A percentile compares a stretch with the other conserved stretches of the same genome.
These are phyloP conservation scores for Pleurotus eryngii DNA, from an alignment of 768 basidiomycete species.

Conservation along the genomic window DNA sequence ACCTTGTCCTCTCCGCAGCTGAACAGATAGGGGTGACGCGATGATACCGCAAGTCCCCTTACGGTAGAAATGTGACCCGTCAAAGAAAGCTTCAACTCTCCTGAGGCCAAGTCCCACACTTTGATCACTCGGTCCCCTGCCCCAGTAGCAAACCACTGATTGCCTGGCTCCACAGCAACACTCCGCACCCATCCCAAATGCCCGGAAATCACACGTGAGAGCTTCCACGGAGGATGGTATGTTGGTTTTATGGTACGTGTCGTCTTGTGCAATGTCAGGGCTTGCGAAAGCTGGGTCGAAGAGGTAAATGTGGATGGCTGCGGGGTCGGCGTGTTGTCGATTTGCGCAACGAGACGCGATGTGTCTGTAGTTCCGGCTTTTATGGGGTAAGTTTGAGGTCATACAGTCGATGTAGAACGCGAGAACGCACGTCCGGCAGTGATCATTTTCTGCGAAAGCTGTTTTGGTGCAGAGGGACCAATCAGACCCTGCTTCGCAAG, in stretches of 20 bases:
- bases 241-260: conserved; percentile 92
- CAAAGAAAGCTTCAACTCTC: conserved; percentile 94
- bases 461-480: conserved; percentile 73
- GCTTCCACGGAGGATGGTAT: conserved; percentile 96
- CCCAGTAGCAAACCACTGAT: conserved; percentile 98
- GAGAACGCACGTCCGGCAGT: conserved; percentile 64
- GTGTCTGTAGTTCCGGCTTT: conserved; percentile 29
- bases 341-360: conserved; percentile 67
- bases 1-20: conserved; percentile 99
- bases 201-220: conserved; percentile 93
- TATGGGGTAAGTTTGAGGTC: conserved; percentile 3
- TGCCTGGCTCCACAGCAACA: conserved; percentile 95
- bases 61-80: conserved; percentile 99
- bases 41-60: conserved; percentile 87
- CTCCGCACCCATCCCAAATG: conserved; percentile 98
- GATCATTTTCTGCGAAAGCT: conserved; percentile 55
- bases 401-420: neutral
- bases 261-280: conserved; percentile 89
- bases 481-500: conserved; percentile 78
- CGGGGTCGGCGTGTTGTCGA: conserved; percentile 68
- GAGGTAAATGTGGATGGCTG: conserved; percentile 71
- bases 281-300: conserved; percentile 72
- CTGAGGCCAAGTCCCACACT: conserved; percentile 97
- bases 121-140: conserved; percentile 98
- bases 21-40: conserved; percentile 94